A percentile compares a stretch with the other conserved stretches of the same genome.
Evolutionary conservation across 306 rosid species (phyloP).

Genomic region (Inga laurina): DNA sequence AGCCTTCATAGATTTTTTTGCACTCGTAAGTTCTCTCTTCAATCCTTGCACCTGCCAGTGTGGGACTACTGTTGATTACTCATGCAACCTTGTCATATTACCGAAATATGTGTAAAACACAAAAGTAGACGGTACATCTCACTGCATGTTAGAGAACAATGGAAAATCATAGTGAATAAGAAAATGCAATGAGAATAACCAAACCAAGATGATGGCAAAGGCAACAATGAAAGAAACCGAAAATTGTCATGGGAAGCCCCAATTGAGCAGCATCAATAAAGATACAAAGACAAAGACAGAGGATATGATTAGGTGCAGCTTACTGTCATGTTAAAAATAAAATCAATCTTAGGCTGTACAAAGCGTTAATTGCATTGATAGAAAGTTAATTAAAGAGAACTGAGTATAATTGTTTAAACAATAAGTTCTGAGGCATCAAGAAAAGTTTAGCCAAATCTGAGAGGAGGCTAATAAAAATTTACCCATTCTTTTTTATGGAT

Average conservation of each 20-base stretch:
- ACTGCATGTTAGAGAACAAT: slow-evolving; percentile 1
- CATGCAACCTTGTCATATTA: slow-evolving; percentile 22
- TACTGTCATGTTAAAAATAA: not conserved
- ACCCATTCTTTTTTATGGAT: not conserved
- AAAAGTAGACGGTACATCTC: slow-evolving; percentile 18
- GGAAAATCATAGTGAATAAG: not conserved
- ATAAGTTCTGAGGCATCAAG: not conserved
- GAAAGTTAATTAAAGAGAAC: not conserved
- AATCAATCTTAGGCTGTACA: not conserved
- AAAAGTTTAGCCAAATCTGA: not conserved
- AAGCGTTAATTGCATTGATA: not conserved
- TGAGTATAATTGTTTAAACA: not conserved
- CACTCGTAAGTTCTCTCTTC: slow-evolving; percentile 69
- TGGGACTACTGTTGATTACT: slow-evolving; percentile 30
- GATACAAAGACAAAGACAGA: not conserved
- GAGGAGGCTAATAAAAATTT: not conserved
- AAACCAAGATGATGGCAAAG: not conserved
- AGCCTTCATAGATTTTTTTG: slow-evolving; percentile 68
- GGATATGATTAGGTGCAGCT: not conserved
- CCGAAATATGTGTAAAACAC: slow-evolving; percentile 9
- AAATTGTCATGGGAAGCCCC: not conserved
- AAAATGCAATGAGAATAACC: slow-evolving; percentile 10
- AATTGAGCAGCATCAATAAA: not conserved
- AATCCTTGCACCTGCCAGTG: slow-evolving; percentile 85
- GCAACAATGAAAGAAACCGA: not conserved